Evolutionary conservation across 768 basidiomycete species (phyloP), one percentile per base, ranked within the genome.

Genomic region (Suillus fuscotomentosus): DNA sequence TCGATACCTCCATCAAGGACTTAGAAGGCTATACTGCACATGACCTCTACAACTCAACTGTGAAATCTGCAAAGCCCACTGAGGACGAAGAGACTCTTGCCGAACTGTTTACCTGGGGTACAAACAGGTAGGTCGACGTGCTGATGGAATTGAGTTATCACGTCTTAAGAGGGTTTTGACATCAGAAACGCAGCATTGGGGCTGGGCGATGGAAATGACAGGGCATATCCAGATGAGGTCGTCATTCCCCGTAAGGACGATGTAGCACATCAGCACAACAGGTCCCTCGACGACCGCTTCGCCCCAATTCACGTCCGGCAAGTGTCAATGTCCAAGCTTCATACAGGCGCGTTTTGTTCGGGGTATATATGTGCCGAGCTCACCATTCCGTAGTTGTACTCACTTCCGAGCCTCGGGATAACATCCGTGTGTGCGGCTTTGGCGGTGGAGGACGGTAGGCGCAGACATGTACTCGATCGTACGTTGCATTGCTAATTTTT

Each of bases 41-140:
- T 66, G 96, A 99, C 72, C 77, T 99, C 41, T 97, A 94, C 78
- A 98, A 98, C 72, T 90, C 91, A 4, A 97, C 95, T 0, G 78
- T 97, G 66, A 82, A 85, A 71, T 90, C 85, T 36, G 92, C 91
- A 4, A 86, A 87, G 64, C 90, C 90, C 5, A 68, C 72, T 2
- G 67, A 72, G 69, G 81, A 71, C 72, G 69, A 75, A 3, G 72
- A 68, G 11, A 71, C 66, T 57, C 74, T 65, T 47, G 70, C 83
- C 2, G 93, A 96, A 54, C 75, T 99, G 11, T 90, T 86, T 69
- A 94, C 91, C 5, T 97, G 95, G 95, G 95, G 96, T 42, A 79
- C 84, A 13, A 97, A 97, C 69, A 81, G 89, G 88, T 88, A 68
- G 7, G 77, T 50, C n/a, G 43, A 38, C 7, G 6, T 61, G 24